Base-by-base conservation (phyloP, 768 basidiomycete species). In the Amanita jacksonii region DNA sequence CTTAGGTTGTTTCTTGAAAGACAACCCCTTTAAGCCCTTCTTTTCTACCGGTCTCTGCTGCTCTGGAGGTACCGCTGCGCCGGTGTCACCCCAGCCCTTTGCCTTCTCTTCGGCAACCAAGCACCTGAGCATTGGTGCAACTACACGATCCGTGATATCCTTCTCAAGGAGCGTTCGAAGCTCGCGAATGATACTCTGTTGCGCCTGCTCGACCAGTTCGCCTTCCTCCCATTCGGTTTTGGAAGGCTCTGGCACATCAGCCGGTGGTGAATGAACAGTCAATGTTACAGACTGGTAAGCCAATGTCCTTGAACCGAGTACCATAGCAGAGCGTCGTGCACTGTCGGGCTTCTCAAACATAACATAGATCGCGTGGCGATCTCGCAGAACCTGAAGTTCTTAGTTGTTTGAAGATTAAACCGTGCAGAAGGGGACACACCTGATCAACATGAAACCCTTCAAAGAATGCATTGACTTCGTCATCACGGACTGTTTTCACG, bases 321-420 rank as follows among this genome's bases (percentile, higher is more conserved):
- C 79, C 51, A 76, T 73, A 7, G 72, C 70, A 0, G 88, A 85
- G 3, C 81, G 69, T 5, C 77, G 68, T 0, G 91, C 91, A 0
- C 73, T 58, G 43, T 75, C 75, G 2, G 67, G 56, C 3, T 76
- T 74, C 15, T 65, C 55, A 58, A 96, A 97, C 3, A 89, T 85
- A 50, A 92, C 73, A 56, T 91, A 93, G 70, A 87, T 83, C 8
- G 80, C 84, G 1, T 64, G 62, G 40, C 74, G 72, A 57, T 85
- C 85, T 49, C 76, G 74, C 1, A 90, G 65, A 20, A 92, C 70
- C 85, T 88, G 45, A 25, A 43, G 39, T 46, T 25, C 39, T 46
- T 43, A 45, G n/a, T n/a, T n/a, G n/a, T n/a, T n/a, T n/a, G n/a
- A n/a, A 30, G 38, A 43, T 52, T 44, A 31, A 45, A 47, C n/a